Evolutionary conservation across 1,139 yeast genomes (phyloP), one percentile per base, ranked within the genome.

Genomic region (Petasospora fabianii): DNA sequence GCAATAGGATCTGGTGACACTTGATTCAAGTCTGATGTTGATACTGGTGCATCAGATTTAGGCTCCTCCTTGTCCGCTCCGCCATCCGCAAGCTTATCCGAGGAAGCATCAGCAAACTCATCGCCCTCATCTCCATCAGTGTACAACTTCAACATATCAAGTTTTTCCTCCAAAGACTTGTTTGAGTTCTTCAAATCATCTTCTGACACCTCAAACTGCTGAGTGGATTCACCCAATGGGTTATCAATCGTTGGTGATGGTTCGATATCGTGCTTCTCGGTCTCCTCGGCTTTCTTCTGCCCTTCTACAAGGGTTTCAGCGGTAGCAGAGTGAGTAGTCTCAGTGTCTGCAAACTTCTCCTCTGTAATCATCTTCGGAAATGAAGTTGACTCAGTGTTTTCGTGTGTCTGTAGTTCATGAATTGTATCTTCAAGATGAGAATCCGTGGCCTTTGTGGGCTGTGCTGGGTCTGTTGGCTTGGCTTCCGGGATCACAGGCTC

Each of bases 141-240:
- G 12, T 27, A 29, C 33, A 33, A 14, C 35, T 37, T 30, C 15
- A 39, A 28, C 42, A 34, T 27, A 22, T 38, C 31, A 4, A 36
- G 35, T 28, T 43, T 41, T 16, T 34, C 37, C 8, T 44, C 44
- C 24, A 45, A 26, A 3, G 42, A 29, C 33, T 38, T 20, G 17
- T 40, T 37, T 6, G 43, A 29, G 14, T 21, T 28, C 37, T 42
- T 30, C 8, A 39, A 24, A 12, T 39, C 40, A 3, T 38, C 38
- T 14, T 38, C 37, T 1, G 26, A 24, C 2, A 28, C 24, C 8
- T 42, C 44, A 20, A 41, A 36, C 16, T 30, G 39, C 22, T 42
- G 34, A 2, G 48, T 44, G 22, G 46, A 44, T 28, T 39, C 48
- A 5, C 44, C 43, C 27, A 44, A 21, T n/a, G 46, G 44, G 6